Evolutionary conservation across 23 red algal species (phyloP), one percentile per base, ranked within the genome.

Genomic region (Gracilaria vermiculophylla): DNA sequence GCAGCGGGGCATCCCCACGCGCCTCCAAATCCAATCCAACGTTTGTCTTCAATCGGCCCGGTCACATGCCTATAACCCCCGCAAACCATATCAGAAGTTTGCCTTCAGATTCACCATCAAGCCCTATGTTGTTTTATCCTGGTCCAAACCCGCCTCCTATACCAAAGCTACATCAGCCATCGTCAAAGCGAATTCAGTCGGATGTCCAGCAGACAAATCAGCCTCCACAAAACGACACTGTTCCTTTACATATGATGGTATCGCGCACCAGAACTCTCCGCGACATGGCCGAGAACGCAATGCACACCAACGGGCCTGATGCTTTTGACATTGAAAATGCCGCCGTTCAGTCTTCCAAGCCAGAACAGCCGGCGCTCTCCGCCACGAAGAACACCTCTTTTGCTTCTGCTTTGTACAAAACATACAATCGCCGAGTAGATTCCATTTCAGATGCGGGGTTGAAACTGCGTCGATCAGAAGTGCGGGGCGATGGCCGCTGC

Each of bases 401-500:
- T 58, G 88, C 88, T 5, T 92, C 88, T 13, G 45, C 77, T 35
- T 66, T 92, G 24, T 92, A 92, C 51, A 31, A 69, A 34, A 92
- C 88, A 1, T 43, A 74, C 17, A 82, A 76, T 37, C 28, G 57
- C 29, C 77, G 91, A 19, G 44, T 78, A 9, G 83, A 62, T 45
- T 60, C 75, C 28, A 86, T 94, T 15, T 61, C 62, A 27, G 92
- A 94, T 53, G 57, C 53, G 27, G 92, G 92, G 31, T 44, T 81
- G 27, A 60, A 31, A 17, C 55, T 94, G 20, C 82, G 77, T 36
- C 84, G 77, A 17, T 76, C 82, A 14, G 74, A 79, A 13, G 94
- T 97, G 6, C 77, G 89, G 13, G 94, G 94, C 11, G 94, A 97
- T 79, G 94, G 94, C 37, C 70, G 94, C 33, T 97, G 94, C 75